Evolutionary conservation across 495 filamentous ascomycete species (phyloP).

Genomic region (Parachaetomium inaequale): DNA sequence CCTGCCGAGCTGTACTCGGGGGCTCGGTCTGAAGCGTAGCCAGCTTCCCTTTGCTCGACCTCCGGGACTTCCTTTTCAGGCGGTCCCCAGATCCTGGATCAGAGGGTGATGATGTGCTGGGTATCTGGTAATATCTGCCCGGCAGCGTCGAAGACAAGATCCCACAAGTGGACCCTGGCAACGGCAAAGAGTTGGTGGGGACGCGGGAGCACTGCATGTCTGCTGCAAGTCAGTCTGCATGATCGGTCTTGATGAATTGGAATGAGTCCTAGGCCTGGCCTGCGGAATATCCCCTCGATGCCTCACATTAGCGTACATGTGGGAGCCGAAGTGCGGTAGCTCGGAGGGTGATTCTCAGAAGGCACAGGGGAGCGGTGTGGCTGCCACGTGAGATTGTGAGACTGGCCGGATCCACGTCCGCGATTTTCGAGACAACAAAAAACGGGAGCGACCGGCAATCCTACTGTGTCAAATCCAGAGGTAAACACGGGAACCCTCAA

Average conservation of each 20-base stretch:
- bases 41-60: not conserved
- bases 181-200: not conserved
- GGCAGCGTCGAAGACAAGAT: not conserved
- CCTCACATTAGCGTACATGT: not conserved
- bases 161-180: not conserved
- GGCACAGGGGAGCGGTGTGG: not conserved
- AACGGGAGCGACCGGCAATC: too few relatives aligned
- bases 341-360: too few relatives aligned
- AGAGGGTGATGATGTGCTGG: too few relatives aligned
- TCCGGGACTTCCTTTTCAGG: not conserved
- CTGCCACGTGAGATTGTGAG: not conserved
- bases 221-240: conserved; percentile 1
- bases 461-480: too few relatives aligned
- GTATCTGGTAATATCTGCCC: not conserved
- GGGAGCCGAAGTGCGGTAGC: not conserved
- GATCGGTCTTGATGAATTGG: not conserved
- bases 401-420: too few relatives aligned
- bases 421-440: too few relatives aligned
- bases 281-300: too few relatives aligned
- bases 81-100: too few relatives aligned
- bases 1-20: not conserved
- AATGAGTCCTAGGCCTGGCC: too few relatives aligned
- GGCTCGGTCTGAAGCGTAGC: not conserved
- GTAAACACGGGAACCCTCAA: too few relatives aligned
- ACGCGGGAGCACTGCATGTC: not conserved